Evolutionary conservation across 192 early-diverging fungal genomes (phyloP), one percentile per base, ranked within the genome.

Genomic region (Phlyctochytrium arcticum): DNA sequence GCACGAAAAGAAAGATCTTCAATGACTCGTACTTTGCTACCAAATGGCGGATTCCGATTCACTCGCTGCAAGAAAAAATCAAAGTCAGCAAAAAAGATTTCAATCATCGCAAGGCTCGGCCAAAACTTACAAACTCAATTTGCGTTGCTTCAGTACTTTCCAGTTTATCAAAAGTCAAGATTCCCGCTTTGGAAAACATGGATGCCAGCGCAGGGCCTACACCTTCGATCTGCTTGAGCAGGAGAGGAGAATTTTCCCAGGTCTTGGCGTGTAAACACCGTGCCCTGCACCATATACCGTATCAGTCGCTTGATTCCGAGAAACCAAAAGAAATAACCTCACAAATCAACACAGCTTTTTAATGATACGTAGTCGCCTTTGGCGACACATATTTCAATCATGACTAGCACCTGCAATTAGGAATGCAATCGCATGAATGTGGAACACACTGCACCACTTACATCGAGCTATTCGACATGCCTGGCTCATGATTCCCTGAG

Each of bases 1-100:
- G n/a, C 24, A 24, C 50, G 1, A 57, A 15, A 4, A 17, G 35
- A 17, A 60, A 15, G 42, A 6, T 26, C 7, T n/a, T 57, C 7
- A 35, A 57, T 17, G 12, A 10, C 24, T 26, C 37, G 34, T 48
- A 84, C 70, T 47, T 76, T 82, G 62, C 81, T 85, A 9, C 87
- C 87, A 60, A 83, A 80, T 44, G 85, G 81, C 5, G 85, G 85
- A 30, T 84, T 82, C 4, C 81, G 71, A 5, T 67, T 73, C 4
- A 82, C 68, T 0, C 79, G 23, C 80, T 79, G 65, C 0, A n/a
- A 62, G 2, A 12, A 62, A 21, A 42, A 19, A 66, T 36, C 21
- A n/a, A n/a, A n/a, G n/a, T 36, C 36, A 42, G 29, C 44, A n/a
- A 3, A 47, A 29, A 24, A 0, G 24, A 9, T n/a, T 1, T 55